Evolutionary conservation across 352 stramenopile genomes (phyloP).

Genomic region (Globisporangium cylindrosporum): DNA sequence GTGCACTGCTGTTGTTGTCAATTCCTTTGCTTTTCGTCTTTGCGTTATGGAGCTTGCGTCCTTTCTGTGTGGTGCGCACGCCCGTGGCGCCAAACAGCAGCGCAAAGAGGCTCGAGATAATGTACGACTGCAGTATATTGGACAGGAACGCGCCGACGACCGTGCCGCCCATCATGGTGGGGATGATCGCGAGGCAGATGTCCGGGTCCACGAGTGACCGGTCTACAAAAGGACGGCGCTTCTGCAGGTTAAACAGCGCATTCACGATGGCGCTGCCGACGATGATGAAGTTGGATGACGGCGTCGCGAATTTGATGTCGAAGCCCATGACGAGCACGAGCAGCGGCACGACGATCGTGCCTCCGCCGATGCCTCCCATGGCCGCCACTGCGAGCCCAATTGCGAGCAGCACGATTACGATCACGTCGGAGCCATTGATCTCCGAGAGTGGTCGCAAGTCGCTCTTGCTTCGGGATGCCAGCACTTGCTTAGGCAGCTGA

Average conservation of each 20-base stretch:
- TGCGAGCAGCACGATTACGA: conserved; percentile 47
- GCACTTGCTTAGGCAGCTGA: background rate
- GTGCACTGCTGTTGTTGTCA: background rate
- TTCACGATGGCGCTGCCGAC: conserved; percentile 56
- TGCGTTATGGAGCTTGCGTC: conserved; percentile 25
- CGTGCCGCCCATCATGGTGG: conserved; percentile 52
- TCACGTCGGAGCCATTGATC: conserved; percentile 36
- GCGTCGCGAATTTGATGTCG: conserved; percentile 61
- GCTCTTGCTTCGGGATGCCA: conserved; percentile 12
- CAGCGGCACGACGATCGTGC: conserved; percentile 48
- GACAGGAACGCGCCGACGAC: conserved; percentile 53
- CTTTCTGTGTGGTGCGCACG: conserved; percentile 28
- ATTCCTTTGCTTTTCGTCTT: conserved; percentile 19
- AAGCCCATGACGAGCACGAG: conserved; percentile 66
- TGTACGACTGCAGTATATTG: conserved; percentile 57
- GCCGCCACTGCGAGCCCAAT: conserved; percentile 40
- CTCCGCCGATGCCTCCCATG: conserved; percentile 43
- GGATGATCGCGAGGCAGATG: conserved; percentile 55
- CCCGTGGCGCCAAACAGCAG: conserved; percentile 32
- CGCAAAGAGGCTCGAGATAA: conserved; percentile 53
- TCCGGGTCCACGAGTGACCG: conserved; percentile 61
- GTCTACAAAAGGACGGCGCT: conserved; percentile 47
- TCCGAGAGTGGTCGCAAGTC: conserved; percentile 29
- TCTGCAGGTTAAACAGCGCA: conserved; percentile 55
- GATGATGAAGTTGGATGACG: conserved; percentile 59